Conservation (phyloP, 441 rosid species). For the Arabidopsis hybrid region DNA sequence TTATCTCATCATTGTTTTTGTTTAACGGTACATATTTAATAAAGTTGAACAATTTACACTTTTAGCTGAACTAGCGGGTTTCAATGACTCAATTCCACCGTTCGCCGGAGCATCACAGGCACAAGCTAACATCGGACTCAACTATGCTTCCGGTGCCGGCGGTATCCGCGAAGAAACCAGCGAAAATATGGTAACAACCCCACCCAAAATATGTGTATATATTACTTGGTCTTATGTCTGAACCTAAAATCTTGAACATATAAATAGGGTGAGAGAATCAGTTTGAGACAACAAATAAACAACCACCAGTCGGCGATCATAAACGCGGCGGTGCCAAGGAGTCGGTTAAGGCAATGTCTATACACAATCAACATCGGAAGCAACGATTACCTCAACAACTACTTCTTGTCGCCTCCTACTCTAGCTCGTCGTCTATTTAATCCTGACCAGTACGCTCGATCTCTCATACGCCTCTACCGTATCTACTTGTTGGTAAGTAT, state of each 20-base stretch:
- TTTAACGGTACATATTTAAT: neutral
- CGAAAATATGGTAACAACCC: slow-evolving; percentile 38
- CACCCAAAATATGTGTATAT: neutral
- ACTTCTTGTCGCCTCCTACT: slow-evolving; percentile 53
- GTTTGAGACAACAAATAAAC: slow-evolving; percentile 51
- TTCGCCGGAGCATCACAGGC: slow-evolving; percentile 44
- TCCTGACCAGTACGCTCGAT: slow-evolving; percentile 51
- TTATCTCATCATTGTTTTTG: neutral
- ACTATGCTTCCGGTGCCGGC: slow-evolving; percentile 67
- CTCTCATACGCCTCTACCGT: slow-evolving; percentile 48
- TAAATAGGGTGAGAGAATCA: slow-evolving; percentile 53
- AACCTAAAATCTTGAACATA: neutral
- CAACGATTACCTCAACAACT: slow-evolving; percentile 69
- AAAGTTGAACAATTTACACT: neutral
- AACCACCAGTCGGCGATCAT: slow-evolving; percentile 45
- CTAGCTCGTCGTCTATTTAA: slow-evolving; percentile 27
- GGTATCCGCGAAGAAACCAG: slow-evolving; percentile 57
- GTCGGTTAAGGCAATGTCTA: slow-evolving; percentile 48
- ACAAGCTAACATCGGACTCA: slow-evolving; percentile 55
- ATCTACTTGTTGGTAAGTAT: slow-evolving; percentile 44
- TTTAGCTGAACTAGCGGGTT: slow-evolving; percentile 52
- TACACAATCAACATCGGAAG: slow-evolving; percentile 60
- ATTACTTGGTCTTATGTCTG: neutral
- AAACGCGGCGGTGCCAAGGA: slow-evolving; percentile 15
- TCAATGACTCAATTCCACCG: slow-evolving; percentile 48